Evolutionary conservation across 2,329 filamentous ascomycete genomes (phyloP), one percentile per base, ranked within the genome.

Genomic region (Sphaceloma murrayae): DNA sequence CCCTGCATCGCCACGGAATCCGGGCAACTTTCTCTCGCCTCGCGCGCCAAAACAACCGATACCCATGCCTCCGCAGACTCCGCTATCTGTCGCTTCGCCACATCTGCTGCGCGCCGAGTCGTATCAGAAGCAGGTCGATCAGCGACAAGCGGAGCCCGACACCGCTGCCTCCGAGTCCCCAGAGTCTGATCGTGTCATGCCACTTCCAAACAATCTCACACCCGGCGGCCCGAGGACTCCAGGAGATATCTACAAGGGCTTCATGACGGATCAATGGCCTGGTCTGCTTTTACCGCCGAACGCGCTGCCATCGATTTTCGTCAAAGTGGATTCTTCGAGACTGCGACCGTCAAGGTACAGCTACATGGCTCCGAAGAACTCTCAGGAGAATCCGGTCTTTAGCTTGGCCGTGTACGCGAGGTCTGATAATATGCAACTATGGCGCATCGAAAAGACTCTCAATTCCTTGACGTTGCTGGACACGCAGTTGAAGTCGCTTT

Each of bases 391-490:
- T 54, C 86, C 88, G 0, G 89, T 96, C 0, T 95, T 96, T 56
- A 94, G 87, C 0, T 69, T 98, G 43, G 88, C 87, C 13, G 69
- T 98, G 26, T 82, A 86, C 54, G 83, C 83, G 7, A 79, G 88
- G 45, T 80, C 79, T 0, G 78, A 86, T 49, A 69, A 75, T 2
- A 75, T 74, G 45, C 89, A 96, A 60, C 69, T 98, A 8, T 96
- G 91, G 89, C 79, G 89, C 21, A 78, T 94, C 5, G 91, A 98
- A 64, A 98, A 98, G 63, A 86, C 94, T 49, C 83, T 85, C 3
- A 68, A 75, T 10, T 86, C 89, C 19, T 68, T 98, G 19, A 74
- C 78, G n/a, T 79, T 81, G 51, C 70, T 98, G 26, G 89, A 96
- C 58, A 75, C 85, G 46, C 78, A 84, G 47, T 65, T 98, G 49